Base-by-base conservation (phyloP, 345 rosid species). In the Trapa bicornis region DNA sequence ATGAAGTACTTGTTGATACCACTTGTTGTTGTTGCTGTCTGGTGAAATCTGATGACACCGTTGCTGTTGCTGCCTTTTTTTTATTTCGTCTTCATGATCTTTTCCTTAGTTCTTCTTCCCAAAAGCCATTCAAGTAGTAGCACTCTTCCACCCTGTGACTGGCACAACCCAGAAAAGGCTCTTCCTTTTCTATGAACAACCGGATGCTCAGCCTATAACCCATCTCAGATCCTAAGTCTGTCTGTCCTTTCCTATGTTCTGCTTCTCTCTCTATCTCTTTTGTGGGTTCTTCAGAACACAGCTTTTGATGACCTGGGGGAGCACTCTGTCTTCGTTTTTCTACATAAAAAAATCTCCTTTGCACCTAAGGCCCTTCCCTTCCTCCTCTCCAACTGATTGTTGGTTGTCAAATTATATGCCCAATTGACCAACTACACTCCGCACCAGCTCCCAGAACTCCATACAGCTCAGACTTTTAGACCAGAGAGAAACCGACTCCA, bases 101-200 rank as follows among this genome's bases (percentile, higher is more conserved):
- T 41, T 37, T 64, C 71, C 64, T 52, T 22, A 22, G 29, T 47
- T 66, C 65, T 66, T 78, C 52, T 79, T 71, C 74, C 85, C 81
- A 82, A 78, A 71, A 78, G 75, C 79, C 85, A 79, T 83, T 80
- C 85, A 81, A 71, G 73, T 50, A 71, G 73, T 50, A 78, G 76
- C 68, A 78, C 79, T 70, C 69, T 79, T 75, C 83, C 80, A 81
- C 58, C 58, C 33, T 53, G 22, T n/a, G 33, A 53, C 29, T 53
- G 58, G 16, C 10, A 50, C 54, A 50, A 50, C 14, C 54, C 54
- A 50, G 54, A 22, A 22, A 22, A 14, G 54, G 54, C 48, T 22
- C 54, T 50, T 22, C 33, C 6, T 11, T 22, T 54, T 22, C 29
- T 22, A 22, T 22, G 29, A 22, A 22, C 60, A 17, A 5, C 22